Base-by-base conservation (phyloP, 306 rosid genomes). In the Medicago ruthenica region DNA sequence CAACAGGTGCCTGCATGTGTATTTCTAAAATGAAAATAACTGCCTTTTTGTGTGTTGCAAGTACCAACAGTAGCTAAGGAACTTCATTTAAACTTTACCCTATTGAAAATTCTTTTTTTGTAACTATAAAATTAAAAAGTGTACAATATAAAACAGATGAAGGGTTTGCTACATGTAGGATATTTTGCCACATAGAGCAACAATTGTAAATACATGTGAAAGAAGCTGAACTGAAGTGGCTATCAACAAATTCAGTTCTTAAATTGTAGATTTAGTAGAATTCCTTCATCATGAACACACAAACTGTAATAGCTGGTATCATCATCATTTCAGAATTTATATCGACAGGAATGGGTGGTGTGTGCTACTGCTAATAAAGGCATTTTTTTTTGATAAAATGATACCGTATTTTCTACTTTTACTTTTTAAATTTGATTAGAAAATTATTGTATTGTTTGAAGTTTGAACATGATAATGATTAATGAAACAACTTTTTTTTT, bases 231-330 rank as follows among this genome's bases (percentile, higher is more conserved):
- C 65, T 21, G 55, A 34, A 18, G 12, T 45, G 12, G 59, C 55
- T 53, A 22, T 63, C 70, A 48, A 36, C 39, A 41, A 63, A 27
- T 51, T 20, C 10, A 15, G 27, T 16, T 27, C n/a, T 71, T 20
- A 42, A 70, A 40, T 17, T 36, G 24, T 18, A 62, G 22, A 22
- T 50, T 48, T 45, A 39, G 21, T 60, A 36, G 65, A 70, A 60
- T 50, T 73, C 41, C 47, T 51, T 71, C 24, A 18, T 72, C 39
- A 18, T 42, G 77, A 48, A 5, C 57, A 9, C 51, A 51, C 51
- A 71, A 12, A 51, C 53, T 2, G 4, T 66, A 40, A 68, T 7
- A 31, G 36, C 62, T 9, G 7, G 4, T 10, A 9, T 58, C 6
- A 34, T 20, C 59, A 53, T 3, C n/a, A 1, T n/a, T 10, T 11